Percentiles rank a stretch among this genome's conserved stretches.
These are phyloP conservation scores for Amoebophrya sp. DNA, from an alignment of 169 alveolate species.

Conservation along the genomic window DNA sequence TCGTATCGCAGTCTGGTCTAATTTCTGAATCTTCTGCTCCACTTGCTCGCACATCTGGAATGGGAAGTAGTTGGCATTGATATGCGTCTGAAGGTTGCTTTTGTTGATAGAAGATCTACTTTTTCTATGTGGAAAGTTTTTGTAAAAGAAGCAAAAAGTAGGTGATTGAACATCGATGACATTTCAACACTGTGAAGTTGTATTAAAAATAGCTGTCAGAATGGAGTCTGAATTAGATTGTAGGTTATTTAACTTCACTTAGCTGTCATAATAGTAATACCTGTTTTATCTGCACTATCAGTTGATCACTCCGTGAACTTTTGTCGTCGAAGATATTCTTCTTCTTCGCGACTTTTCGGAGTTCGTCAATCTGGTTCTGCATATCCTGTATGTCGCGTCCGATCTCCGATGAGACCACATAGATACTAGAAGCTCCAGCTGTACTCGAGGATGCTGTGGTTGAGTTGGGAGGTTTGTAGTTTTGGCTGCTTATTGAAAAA, in stretches of 20 bases:
- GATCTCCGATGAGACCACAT: background rate
- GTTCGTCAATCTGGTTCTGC: slow-evolving; percentile 8
- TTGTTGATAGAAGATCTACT: background rate
- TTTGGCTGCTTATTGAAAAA: background rate
- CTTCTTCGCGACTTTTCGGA: background rate
- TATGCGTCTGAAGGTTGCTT: too few relatives aligned
- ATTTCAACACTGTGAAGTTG: too few relatives aligned
- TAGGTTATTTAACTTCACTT: too few relatives aligned
- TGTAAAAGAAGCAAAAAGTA: too few relatives aligned
- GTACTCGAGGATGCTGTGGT: background rate
- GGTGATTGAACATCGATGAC: too few relatives aligned
- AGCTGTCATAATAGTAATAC: too few relatives aligned
- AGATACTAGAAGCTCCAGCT: background rate
- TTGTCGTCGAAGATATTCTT: slow-evolving; percentile 10
- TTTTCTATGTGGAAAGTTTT: background rate
- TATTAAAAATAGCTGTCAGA: too few relatives aligned
- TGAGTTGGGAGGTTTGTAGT: too few relatives aligned
- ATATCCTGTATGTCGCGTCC: background rate
- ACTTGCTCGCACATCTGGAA: background rate
- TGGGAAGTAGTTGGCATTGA: background rate
- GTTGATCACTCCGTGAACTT: background rate
- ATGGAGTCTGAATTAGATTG: too few relatives aligned
- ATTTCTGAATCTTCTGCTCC: background rate
- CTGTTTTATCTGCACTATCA: background rate
- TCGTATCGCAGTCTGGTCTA: background rate